Percentiles rank a stretch among this genome's conserved stretches.
These are phyloP conservation scores for Trichoderma lentiforme DNA, from an alignment of 2,329 filamentous ascomycete genomes.

Conservation along the genomic window DNA sequence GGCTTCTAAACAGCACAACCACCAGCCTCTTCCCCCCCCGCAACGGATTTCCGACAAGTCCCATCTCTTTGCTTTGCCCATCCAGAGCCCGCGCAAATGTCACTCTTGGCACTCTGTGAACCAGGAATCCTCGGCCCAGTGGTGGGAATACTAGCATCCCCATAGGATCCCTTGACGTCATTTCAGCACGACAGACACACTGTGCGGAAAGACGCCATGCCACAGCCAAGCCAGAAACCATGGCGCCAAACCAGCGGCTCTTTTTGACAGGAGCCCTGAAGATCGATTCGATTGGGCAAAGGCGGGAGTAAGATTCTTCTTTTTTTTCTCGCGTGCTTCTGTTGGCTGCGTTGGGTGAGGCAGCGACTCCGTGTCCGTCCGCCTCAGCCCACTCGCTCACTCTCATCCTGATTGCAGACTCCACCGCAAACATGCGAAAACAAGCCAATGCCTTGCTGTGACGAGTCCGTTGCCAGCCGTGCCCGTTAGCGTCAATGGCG, in stretches of 20 bases:
- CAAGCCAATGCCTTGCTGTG: not conserved
- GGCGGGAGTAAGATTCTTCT: not conserved
- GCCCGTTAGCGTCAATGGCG: slow-evolving; percentile 10
- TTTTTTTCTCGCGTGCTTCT: not conserved
- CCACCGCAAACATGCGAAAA: slow-evolving; percentile 6
- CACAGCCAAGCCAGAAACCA: not conserved
- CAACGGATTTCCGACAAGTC: not conserved
- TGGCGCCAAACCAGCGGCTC: not conserved
- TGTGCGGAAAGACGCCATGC: not conserved
- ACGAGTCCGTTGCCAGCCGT: not conserved
- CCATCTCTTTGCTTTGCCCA: not conserved
- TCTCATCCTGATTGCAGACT: not conserved
- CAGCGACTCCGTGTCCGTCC: not conserved
- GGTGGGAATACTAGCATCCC: not conserved
- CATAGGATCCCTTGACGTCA: slow-evolving; percentile 5
- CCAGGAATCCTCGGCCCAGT: not conserved
- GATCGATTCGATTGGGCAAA: not conserved
- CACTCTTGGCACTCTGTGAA: not conserved
- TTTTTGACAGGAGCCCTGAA: slow-evolving; percentile 10
- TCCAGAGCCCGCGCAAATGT: not conserved
- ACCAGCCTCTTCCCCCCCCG: not conserved
- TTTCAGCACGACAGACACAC: not conserved
- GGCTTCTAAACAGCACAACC: slow-evolving; percentile 2
- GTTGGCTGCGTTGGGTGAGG: not conserved
- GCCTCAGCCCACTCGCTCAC: not conserved